Base-by-base conservation (phyloP, 23 red algal genomes). In the Pyropia yezoensis region DNA sequence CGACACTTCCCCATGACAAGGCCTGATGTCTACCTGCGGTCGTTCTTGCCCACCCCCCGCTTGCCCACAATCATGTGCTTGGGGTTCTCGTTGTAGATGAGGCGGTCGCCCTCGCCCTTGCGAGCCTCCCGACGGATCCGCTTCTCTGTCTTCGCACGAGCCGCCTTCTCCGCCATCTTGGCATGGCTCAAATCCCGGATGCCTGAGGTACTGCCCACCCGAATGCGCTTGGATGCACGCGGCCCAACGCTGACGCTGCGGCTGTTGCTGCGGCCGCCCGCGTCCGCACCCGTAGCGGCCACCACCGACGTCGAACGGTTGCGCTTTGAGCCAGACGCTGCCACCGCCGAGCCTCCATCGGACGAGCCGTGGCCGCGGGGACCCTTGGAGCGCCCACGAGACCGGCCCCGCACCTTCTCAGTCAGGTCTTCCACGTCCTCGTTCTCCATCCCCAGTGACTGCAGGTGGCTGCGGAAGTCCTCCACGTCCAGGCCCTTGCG, bases 1-100 rank as follows among this genome's bases (percentile, higher is more conserved):
- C 6, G 39, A 47, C 39, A 13, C 6, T 47, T 47, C 39, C 39
- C 39, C 39, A 0, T 7, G 6, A 47, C 3, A 8, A 6, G 39
- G 9, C 12, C 3, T 47, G 7, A 13, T 47, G 1, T 47, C 66
- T 89, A 89, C 65, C 84, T 79, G 25, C 84, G 66, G 49, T 80
- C 66, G 5, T 63, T 89, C 56, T 82, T 82, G 22, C 84, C 84
- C 32, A 80, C 78, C n/a, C 84, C 84, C 19, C 75, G 75, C 59
- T 96, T 96, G 52, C 92, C 92, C 27, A 61, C 66, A 67, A 80
- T 78, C 57, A 96, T 63, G 66, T 96, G 92, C 63, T 80, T 84
- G 9, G 92, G 92, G 27, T 86, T 67, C 52, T 74, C 64, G 39
- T 62, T 67, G 26, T 59, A 74, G 70, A 96, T 89, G 51, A 56